Evolutionary conservation across 495 filamentous ascomycete genomes (phyloP).

Genomic region (Podospora anserina): DNA sequence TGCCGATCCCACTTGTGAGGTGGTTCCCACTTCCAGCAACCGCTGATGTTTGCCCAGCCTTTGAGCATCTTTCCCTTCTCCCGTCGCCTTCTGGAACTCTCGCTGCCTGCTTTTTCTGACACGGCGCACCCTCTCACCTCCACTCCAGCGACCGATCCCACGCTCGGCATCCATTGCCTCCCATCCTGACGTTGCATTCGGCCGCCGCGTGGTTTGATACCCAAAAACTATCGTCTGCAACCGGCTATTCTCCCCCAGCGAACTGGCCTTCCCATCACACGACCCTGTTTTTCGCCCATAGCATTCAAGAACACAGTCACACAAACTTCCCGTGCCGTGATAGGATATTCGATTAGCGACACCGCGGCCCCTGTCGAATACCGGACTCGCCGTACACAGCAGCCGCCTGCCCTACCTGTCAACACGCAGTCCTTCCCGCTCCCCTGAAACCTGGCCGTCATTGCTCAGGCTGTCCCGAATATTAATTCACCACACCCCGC

Average conservation of each 20-base stretch:
- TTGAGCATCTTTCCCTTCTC: neutral
- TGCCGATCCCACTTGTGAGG: slow-evolving; percentile 28
- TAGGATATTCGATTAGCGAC: neutral
- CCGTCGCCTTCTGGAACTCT: neutral
- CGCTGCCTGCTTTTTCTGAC: slow-evolving; percentile 10
- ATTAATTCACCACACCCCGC: slow-evolving; percentile 22
- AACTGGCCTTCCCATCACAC: slow-evolving; percentile 2
- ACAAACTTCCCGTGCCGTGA: neutral
- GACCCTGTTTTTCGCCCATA: neutral
- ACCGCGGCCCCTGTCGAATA: slow-evolving; percentile 12
- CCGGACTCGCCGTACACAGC: slow-evolving; percentile 27
- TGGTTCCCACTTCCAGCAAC: slow-evolving; percentile 12
- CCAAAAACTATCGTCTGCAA: slow-evolving; percentile 5
- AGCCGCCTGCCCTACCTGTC: slow-evolving; percentile 30
- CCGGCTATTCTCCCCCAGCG: slow-evolving; percentile 9
- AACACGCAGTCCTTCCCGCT: slow-evolving; percentile 21
- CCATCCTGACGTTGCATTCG: slow-evolving; percentile 25
- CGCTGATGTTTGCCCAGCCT: slow-evolving; percentile 1
- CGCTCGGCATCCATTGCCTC: neutral
- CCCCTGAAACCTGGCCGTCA: slow-evolving; percentile 6
- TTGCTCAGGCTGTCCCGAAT: slow-evolving; percentile 18
- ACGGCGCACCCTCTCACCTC: slow-evolving; percentile 3
- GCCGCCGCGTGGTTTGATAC: slow-evolving; percentile 28
- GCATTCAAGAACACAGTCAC: neutral
- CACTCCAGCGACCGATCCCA: neutral